Conservation (phyloP, 2,329 filamentous ascomycete genomes). For the Nemania bipapillata region DNA sequence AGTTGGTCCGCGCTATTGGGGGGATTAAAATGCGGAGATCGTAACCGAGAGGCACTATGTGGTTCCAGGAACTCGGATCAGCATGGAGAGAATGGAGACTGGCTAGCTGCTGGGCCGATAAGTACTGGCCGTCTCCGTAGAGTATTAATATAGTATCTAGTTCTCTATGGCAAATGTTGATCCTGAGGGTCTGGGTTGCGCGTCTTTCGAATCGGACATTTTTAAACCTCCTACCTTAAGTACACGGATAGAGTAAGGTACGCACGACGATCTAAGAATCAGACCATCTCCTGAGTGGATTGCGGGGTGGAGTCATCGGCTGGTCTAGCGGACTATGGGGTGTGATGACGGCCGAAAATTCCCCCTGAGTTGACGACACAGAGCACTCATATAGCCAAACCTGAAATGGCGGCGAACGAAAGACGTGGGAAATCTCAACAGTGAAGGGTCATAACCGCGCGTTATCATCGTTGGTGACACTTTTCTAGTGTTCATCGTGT, state of each 20-base stretch:
- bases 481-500: background rate
- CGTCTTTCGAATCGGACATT: slow-evolving; percentile 6
- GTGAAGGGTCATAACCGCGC: background rate
- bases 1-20: background rate
- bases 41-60: too few species aligned
- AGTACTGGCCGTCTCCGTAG: background rate
- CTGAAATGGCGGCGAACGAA: background rate
- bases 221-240: slow-evolving; percentile 28
- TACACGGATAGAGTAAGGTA: background rate
- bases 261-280: background rate
- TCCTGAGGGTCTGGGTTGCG: background rate
- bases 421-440: background rate
- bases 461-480: background rate
- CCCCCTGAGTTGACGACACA: slow-evolving; percentile 9
- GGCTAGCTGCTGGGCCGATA: background rate
- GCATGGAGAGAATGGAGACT: background rate
- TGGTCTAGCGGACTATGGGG: slow-evolving; percentile 11
- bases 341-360: slow-evolving; percentile 25
- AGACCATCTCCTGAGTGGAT: slow-evolving; percentile 4
- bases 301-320: slow-evolving; percentile 26
- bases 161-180: background rate
- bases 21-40: slow-evolving; percentile 9
- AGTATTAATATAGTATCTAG: background rate
- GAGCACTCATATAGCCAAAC: background rate
- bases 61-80: slow-evolving; percentile 11